Evolutionary conservation across 169 alveolate genomes (phyloP), one percentile per base, ranked within the genome.

Genomic region (Plasmodium berghei): DNA sequence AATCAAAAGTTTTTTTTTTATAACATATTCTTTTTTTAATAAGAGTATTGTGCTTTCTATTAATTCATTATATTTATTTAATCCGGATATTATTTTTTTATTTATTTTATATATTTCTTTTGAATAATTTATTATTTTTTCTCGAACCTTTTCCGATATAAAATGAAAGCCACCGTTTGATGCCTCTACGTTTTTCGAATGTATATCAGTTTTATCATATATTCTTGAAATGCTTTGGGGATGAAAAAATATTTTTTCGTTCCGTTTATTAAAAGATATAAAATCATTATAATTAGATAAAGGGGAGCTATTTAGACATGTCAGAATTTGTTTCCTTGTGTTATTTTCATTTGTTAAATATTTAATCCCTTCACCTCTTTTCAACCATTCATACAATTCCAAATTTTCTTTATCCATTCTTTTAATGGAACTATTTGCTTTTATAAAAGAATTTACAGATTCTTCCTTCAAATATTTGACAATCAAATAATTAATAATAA

Each of bases 71-170:
- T 62, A 67, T 14, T 67, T 67, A 8, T 16, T 40, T 34, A 83
- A 67, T 14, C 61, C 69, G 9, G 18, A 42, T 18, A 61, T 24
- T 49, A 83, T 48, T 12, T 52, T 42, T 28, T 59, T 83, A 10
- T 83, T 49, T 61, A 83, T 22, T 83, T 83, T 83, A 48, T 83
- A 67, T 26, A 83, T 20, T 59, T 83, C 90, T 9, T 26, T 40
- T 18, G 55, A 54, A 55, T 66, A 83, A 49, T 66, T 56, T 45
- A 58, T 28, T 20, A 83, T 20, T 40, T 59, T 83, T 16, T 45
- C 58, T 24, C 1, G 45, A 40, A 64, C 14, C 34, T 83, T 83
- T 9, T 66, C 63, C 4, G 90, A 26, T 6, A 67, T 12, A 34
- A 34, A 34, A 48, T 56, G n/a, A 3, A 83, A 67, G 20, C 26